Evolutionary conservation across 139 green algal genomes (phyloP).

Genomic region (Volvox reticuliferus): DNA sequence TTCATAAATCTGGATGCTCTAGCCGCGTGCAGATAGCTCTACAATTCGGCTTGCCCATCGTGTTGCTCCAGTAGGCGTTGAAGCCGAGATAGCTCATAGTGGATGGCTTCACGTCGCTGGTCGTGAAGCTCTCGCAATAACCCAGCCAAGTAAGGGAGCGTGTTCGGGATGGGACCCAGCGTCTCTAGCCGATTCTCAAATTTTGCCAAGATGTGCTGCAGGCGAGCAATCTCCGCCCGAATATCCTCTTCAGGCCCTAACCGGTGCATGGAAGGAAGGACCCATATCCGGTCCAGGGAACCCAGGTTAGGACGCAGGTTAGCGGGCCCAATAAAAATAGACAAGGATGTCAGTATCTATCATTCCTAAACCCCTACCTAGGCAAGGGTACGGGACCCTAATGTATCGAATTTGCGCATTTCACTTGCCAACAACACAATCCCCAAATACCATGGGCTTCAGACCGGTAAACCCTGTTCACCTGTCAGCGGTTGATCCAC

Average conservation of each 20-base stretch:
- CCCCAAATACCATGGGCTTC: too few relatives aligned
- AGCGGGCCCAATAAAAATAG: neutral
- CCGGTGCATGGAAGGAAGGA: neutral
- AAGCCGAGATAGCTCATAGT: neutral
- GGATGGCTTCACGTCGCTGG: neutral
- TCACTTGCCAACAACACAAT: too few relatives aligned
- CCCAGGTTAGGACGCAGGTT: neutral
- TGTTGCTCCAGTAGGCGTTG: neutral
- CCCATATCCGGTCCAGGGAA: neutral
- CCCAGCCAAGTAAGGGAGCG: neutral
- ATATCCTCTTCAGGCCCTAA: neutral
- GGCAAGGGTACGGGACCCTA: too few relatives aligned
- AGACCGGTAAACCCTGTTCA: too few relatives aligned
- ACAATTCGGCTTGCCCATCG: too few relatives aligned
- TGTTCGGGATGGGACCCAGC: constrained; percentile 16
- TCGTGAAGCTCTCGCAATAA: neutral
- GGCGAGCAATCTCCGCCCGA: neutral
- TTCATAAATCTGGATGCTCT: too few relatives aligned
- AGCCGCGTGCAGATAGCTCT: too few relatives aligned
- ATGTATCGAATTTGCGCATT: too few relatives aligned
- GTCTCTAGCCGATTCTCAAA: neutral
- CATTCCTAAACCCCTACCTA: too few relatives aligned
- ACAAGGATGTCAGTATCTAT: too few relatives aligned
- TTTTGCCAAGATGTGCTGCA: neutral
- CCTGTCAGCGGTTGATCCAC: neutral